Evolutionary conservation across 306 rosid genomes (phyloP).

Genomic region (Castanea sativa): DNA sequence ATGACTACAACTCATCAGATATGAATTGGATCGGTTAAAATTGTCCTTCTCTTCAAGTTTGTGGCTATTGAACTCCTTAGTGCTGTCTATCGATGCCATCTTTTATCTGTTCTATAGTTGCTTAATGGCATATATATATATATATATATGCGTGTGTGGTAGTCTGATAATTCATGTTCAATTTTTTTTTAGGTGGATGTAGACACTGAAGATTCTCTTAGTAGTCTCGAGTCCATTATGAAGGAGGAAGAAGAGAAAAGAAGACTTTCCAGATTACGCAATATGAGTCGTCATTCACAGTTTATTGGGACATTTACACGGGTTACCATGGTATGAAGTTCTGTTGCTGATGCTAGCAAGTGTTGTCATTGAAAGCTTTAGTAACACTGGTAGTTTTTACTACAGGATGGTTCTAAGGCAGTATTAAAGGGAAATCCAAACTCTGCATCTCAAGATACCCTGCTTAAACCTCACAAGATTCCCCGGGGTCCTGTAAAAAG

Average conservation of each 20-base stretch:
- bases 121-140: background rate
- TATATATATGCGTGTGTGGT: background rate
- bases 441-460: constrained; percentile 44
- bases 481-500: constrained; percentile 61
- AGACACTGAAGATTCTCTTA: constrained; percentile 46
- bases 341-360: constrained; percentile 9
- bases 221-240: constrained; percentile 70
- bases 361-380: constrained; percentile 18
- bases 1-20: constrained; percentile 2
- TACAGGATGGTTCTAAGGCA: constrained; percentile 90
- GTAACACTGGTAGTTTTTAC: constrained; percentile 24
- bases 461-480: constrained; percentile 56
- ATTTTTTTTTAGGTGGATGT: constrained; percentile 45
- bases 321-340: constrained; percentile 63
- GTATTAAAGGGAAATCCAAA: constrained; percentile 79
- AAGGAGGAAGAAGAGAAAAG: constrained; percentile 75
- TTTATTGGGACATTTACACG: constrained; percentile 83
- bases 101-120: constrained; percentile 15
- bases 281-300: constrained; percentile 64
- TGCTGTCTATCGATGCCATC: constrained; percentile 9
- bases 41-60: background rate
- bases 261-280: constrained; percentile 40
- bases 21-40: background rate
- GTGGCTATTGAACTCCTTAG: background rate
- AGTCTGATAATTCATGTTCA: constrained; percentile 5